Evolutionary conservation across 2,329 filamentous ascomycete genomes (phyloP), one percentile per base, ranked within the genome.

Genomic region (Graphilbum sp.): DNA sequence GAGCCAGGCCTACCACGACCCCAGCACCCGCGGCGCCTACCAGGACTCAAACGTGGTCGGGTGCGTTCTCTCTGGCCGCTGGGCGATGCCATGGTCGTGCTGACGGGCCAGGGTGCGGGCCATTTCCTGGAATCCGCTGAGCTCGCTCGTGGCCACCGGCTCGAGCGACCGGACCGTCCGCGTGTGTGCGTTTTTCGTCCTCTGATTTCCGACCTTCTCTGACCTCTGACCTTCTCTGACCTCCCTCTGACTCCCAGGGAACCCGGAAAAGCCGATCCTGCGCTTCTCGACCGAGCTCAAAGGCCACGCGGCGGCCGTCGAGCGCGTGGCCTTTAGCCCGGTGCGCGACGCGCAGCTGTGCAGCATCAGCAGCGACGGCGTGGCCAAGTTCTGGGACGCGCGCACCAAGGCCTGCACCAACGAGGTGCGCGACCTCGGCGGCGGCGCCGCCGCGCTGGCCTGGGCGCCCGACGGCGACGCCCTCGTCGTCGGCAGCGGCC

Each of bases 71-170:
- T 29, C 25, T 15, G n/a, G 18, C 21, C n/a, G 20, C 31, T 35
- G 24, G 19, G 30, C n/a, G n/a, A n/a, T n/a, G n/a, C n/a, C n/a
- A n/a, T 5, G 16, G 21, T 11, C 21, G 21, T 16, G 4, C n/a
- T 32, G 16, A 29, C 27, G 4, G 24, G 41, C 38, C 46, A 85
- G 79, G 45, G 67, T 92, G 40, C 75, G 82, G 31, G 79, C 80
- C 2, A 77, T 96, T 46, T 78, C 82, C 30, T 96, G 88, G 88
- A 94, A 88, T 46, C 83, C 87, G 0, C 65, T 83, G 0, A 86
- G 88, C 25, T 80, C 74, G 9, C 65, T 90, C 42, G 75, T 96
- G 43, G 88, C 88, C 1, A 92, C 87, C 0, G 86, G 85, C 3
- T 71, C 79, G 6, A 62, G 67, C 19, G 77, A 84, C 50, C 73